phyloP scores from a whole-genome alignment of 768 basidiomycete species.

The Paxillus involutus region DNA sequence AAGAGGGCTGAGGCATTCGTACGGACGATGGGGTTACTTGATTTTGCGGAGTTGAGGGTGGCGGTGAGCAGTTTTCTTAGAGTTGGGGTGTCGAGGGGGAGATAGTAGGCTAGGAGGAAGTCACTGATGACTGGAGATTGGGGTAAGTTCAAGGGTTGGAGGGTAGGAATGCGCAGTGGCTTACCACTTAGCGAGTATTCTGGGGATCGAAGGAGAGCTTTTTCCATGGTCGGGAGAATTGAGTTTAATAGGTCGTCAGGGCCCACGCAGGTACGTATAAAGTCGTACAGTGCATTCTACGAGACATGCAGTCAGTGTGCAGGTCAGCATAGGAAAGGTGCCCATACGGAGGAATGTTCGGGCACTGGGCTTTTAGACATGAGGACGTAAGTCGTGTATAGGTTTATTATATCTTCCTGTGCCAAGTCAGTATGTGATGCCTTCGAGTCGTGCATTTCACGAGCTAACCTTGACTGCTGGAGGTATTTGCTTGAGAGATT shows the following conservation, averaged over 20 bases:
- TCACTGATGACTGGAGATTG: constrained; percentile 48
- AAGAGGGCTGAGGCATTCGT: constrained; percentile 57
- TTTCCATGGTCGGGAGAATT: constrained; percentile 76
- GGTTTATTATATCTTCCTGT: constrained; percentile 56
- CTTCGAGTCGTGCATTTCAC: not conserved
- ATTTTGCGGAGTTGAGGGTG: constrained; percentile 69
- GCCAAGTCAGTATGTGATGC: not conserved
- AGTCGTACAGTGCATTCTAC: constrained; percentile 58
- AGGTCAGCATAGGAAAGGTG: constrained; percentile 1
- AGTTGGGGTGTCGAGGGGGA: constrained; percentile 43
- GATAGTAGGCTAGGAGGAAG: constrained; percentile 56
- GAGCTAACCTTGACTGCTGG: constrained; percentile 45
- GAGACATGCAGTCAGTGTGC: constrained; percentile 9
- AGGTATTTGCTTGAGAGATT: constrained; percentile 41
- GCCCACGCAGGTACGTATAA: constrained; percentile 53
- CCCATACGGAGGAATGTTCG: constrained; percentile 55
- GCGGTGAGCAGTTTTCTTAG: constrained; percentile 60
- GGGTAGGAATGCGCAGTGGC: constrained; percentile 14
- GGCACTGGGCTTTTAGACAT: constrained; percentile 67
- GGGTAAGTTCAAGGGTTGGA: not conserved
- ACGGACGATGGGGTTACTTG: constrained; percentile 64
- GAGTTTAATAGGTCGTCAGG: constrained; percentile 49
- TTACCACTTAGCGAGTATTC: constrained; percentile 70
- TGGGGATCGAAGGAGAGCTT: constrained; percentile 77
- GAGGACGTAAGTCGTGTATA: constrained; percentile 62